Evolutionary conservation across 257 asterid genomes (phyloP).

Genomic region (Osmanthus fragrans): DNA sequence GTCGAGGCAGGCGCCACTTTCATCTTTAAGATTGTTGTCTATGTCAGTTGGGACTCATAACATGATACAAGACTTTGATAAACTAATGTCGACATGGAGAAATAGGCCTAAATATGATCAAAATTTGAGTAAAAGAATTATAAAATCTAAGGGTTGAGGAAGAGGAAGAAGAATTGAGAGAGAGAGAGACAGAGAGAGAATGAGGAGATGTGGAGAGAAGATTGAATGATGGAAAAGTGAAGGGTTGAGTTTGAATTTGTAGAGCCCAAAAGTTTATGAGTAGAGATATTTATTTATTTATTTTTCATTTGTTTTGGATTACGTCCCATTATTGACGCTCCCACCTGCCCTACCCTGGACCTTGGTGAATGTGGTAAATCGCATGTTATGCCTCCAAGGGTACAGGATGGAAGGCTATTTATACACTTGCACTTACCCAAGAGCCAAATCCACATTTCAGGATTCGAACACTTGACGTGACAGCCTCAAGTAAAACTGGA

Average conservation of each 20-base stretch:
- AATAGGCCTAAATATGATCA: neutral
- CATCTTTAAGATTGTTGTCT: conserved; percentile 42
- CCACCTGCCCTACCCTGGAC: too few species aligned
- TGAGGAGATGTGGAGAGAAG: conserved; percentile 12
- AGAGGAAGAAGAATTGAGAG: neutral
- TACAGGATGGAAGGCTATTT: too few species aligned
- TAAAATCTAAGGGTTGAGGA: neutral
- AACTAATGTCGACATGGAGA: conserved; percentile 47
- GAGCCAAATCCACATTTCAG: too few species aligned
- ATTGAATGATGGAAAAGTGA: conserved; percentile 43
- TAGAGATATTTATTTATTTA: too few species aligned
- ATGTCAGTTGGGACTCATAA: conserved; percentile 36
- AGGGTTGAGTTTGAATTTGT: conserved; percentile 47
- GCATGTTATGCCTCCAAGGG: too few species aligned
- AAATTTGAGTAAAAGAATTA: neutral
- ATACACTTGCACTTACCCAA: too few species aligned
- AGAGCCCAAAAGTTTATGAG: conserved; percentile 40
- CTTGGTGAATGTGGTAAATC: too few species aligned
- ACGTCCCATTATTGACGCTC: too few species aligned
- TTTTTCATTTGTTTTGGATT: too few species aligned
- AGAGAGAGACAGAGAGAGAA: neutral
- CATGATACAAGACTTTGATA: conserved; percentile 38
- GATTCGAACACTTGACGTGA: too few species aligned
- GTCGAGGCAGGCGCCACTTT: conserved; percentile 28
- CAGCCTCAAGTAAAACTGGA: too few species aligned